Base-by-base conservation (phyloP, 108 stramenopile species). In the Discostella pseudostelligera region DNA sequence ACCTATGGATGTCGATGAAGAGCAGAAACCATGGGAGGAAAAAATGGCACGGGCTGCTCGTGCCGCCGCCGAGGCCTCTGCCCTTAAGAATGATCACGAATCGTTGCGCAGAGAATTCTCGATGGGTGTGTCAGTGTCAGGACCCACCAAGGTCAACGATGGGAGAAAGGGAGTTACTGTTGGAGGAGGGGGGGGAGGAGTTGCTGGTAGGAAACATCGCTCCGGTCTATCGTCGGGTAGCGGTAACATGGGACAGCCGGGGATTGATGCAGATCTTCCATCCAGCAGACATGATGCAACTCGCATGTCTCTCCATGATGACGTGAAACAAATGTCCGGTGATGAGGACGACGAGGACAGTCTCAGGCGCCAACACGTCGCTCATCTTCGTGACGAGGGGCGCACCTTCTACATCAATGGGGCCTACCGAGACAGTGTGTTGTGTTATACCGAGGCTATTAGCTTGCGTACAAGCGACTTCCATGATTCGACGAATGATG, bases 401-500 rank as follows among this genome's bases (percentile, higher is more conserved):
- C 72, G 78, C 43, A 58, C 65, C 2, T 70, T 57, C 29, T 93
- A 88, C 47, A 78, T 73, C 46, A 70, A 63, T 8, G 74, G 76
- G 5, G 74, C 87, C 11, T 93, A 84, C 50, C 50, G 65, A 13
- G 69, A 71, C 28, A 79, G 82, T 16, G 84, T 89, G 24, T 49
- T 59, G 7, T 44, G 43, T 17, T 88, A 85, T 66, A 89, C 86
- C 0, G 57, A 72, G 29, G 91, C 87, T 17, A 85, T 89, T 13
- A 59, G 56, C 43, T 40, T 62, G 22, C 85, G 75, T 39, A 62
- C 59, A 0, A 64, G 67, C 46, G 24, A 56, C 19, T 19, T 43
- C 5, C 32, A 47, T 47, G 56, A 60, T 35, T 48, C 49, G 44
- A 65, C 42, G 12, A 37, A 46, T 19, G 84, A 81, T 29, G 76